Base-by-base conservation (phyloP, 345 rosid species). In the Gossypium turneri region DNA sequence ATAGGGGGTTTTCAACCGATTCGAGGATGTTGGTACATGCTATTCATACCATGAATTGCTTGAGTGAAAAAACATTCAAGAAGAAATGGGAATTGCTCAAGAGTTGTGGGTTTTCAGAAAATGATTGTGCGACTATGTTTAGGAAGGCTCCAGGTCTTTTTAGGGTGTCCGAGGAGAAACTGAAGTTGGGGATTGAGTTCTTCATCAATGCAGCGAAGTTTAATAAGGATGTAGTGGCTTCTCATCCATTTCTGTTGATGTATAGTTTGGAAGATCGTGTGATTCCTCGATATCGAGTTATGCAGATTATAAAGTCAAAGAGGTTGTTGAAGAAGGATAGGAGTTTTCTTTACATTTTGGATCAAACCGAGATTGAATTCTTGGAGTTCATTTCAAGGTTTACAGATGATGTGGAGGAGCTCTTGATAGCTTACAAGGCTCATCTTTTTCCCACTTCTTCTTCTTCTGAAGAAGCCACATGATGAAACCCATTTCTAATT, bases 21-120 rank as follows among this genome's bases (percentile, higher is more conserved):
- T 86, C 87, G 11, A 74, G 84, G 72, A 82, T 84, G 87, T 78
- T 84, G 7, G 86, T 74, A 51, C 61, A 82, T 63, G 89, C 73
- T 6, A 44, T 84, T 19, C 70, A 44, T 45, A 24, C 86, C 38
- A 3, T 81, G 72, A 79, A 81, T 78, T 60, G 80, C 71, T 5
- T 82, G 70, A 82, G 79, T 70, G 73, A 53, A 41, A n/a, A 77
- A 58, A 72, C 66, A 4, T 72, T 72, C 44, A 57, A 58, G 75
- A 76, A 74, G 29, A 87, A 87, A 68, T 70, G 79, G 7, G 66
- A 75, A 19, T 19, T 78, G 20, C 71, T 85, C 6, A 38, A 62
- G 60, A 62, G 73, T 65, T 81, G 25, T 74, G 86, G 87, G 58
- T 82, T 83, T 63, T 73, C 83, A 2, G 72, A 76, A 47, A 3